These are phyloP conservation scores for Atkinsonella texensis DNA, from an alignment of 2,329 filamentous ascomycete species.

Conservation along the genomic window DNA sequence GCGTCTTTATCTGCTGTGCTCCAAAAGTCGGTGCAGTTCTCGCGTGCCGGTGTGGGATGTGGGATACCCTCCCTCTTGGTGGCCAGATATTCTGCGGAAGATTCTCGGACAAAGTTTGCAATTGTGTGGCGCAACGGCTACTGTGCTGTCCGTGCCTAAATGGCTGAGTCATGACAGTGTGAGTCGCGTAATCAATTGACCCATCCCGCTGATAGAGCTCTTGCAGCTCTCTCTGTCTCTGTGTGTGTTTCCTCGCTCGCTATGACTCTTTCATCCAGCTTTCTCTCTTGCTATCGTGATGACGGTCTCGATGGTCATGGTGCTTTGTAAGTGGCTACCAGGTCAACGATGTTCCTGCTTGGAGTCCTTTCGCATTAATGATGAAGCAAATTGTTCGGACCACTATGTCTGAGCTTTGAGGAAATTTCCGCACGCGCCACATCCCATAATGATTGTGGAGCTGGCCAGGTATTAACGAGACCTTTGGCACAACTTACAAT, in stretches of 20 bases:
- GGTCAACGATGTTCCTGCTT: no score
- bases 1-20: constrained; percentile 27
- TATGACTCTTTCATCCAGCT: background rate
- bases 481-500: no score
- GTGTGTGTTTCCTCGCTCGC: background rate
- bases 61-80: background rate
- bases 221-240: background rate
- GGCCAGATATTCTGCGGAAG: constrained; percentile 12
- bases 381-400: no score
- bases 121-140: background rate
- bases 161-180: background rate
- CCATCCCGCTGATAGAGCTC: background rate
- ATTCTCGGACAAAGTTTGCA: constrained; percentile 16
- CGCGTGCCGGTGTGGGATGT: constrained; percentile 24
- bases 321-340: no score
- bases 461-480: no score
- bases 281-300: background rate
- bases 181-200: background rate
- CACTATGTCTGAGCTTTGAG: no score
- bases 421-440: no score
- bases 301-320: no score
- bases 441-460: no score
- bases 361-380: no score
- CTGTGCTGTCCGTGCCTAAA: background rate
- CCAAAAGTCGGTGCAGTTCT: constrained; percentile 28